A percentile compares a stretch with the other conserved stretches of the same genome.
Evolutionary conservation across 331 rosid genomes (phyloP).

Genomic region (Telfairia occidentalis): DNA sequence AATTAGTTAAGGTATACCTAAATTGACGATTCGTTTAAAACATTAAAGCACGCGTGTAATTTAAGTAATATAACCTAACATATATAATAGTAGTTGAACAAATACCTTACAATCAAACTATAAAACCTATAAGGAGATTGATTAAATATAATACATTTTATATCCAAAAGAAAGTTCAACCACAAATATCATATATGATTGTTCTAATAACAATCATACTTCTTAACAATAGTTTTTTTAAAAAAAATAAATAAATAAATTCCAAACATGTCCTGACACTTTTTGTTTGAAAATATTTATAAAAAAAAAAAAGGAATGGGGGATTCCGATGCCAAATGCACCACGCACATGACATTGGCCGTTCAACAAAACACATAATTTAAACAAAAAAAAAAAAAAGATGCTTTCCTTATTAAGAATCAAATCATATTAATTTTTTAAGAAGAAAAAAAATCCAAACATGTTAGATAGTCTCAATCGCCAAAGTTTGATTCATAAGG

Average conservation of each 20-base stretch:
- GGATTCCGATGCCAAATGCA: not conserved
- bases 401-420: conserved; percentile 13
- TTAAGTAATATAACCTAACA: no score
- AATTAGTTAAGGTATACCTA: no score
- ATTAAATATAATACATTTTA: no score
- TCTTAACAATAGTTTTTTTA: not conserved
- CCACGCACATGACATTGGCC: not conserved
- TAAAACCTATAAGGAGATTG: no score
- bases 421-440: not conserved
- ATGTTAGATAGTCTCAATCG: conserved; percentile 13
- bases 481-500: not conserved
- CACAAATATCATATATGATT: no score
- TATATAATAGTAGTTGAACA: not conserved
- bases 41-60: no score
- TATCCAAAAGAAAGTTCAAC: no score
- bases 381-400: not conserved
- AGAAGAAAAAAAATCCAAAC: not conserved
- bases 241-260: not conserved
- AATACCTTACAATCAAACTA: not conserved
- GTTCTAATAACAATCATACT: not conserved
- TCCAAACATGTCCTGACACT: not conserved
- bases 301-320: not conserved
- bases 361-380: not conserved
- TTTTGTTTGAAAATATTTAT: not conserved
- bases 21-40: no score